Percentiles rank a stretch among this genome's conserved stretches.
These are phyloP conservation scores for Aureobasidium mangrovei DNA, from an alignment of 2,329 filamentous ascomycete species.

Conservation along the genomic window DNA sequence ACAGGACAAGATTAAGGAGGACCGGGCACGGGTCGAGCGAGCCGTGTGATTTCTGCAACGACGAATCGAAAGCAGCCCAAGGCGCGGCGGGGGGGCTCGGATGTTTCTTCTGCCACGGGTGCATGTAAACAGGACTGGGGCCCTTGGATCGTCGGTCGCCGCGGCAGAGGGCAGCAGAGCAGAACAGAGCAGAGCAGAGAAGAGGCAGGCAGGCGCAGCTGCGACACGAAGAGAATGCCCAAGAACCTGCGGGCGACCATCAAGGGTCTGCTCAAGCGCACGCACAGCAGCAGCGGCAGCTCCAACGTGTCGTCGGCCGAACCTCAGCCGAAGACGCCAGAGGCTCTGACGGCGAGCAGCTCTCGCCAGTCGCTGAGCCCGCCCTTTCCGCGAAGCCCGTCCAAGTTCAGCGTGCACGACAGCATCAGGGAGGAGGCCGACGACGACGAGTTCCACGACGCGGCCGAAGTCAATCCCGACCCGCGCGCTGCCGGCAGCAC, in stretches of 20 bases:
- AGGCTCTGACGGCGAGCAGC: not conserved
- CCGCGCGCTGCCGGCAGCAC: no score
- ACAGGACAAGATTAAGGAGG: constrained; percentile 13
- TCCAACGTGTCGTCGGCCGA: constrained; percentile 8
- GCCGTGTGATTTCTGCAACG: not conserved
- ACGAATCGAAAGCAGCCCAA: not conserved
- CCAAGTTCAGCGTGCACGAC: constrained; percentile 12
- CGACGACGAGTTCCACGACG: constrained; percentile 8
- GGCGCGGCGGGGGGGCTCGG: not conserved
- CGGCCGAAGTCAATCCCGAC: not conserved
- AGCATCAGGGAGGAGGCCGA: constrained; percentile 6
- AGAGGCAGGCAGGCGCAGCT: no score
- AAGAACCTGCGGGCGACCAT: not conserved
- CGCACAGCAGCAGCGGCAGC: constrained; percentile 9
- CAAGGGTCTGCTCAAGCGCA: not conserved
- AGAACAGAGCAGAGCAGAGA: no score
- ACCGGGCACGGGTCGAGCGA: not conserved
- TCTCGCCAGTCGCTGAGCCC: not conserved
- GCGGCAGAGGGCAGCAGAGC: not conserved
- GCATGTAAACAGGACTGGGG: not conserved
- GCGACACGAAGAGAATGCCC: not conserved
- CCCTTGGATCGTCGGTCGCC: no score
- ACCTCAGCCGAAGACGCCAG: not conserved
- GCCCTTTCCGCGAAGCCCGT: not conserved
- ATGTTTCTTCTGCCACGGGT: not conserved